Evolutionary conservation across 2,329 filamentous ascomycete species (phyloP).

Genomic region (Hypoxylon sp.): DNA sequence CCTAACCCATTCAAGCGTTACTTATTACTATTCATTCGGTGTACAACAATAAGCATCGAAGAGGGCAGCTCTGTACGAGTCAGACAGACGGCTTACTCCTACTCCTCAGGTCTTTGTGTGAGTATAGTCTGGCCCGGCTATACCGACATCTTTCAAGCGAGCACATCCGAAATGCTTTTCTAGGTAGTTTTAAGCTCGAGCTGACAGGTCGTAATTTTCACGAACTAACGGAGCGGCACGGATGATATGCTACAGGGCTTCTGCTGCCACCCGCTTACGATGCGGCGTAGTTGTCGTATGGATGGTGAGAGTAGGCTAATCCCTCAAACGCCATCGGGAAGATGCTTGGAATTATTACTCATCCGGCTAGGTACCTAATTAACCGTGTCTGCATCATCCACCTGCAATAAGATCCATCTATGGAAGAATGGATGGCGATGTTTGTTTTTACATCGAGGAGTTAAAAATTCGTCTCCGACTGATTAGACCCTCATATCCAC

Average conservation of each 20-base stretch:
- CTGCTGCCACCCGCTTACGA: constrained; percentile 41
- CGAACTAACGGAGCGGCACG: constrained; percentile 34
- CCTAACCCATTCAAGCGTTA: constrained; percentile 33
- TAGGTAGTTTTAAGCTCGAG: constrained; percentile 19
- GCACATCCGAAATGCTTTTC: constrained; percentile 14
- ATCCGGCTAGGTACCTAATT: constrained; percentile 10
- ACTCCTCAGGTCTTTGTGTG: constrained; percentile 6
- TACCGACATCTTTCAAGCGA: constrained; percentile 19
- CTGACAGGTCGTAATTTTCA: constrained; percentile 32
- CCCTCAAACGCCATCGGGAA: constrained; percentile 35
- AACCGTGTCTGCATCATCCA: constrained; percentile 20
- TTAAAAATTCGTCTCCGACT: constrained; percentile 8
- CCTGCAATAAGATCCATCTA: constrained; percentile 3
- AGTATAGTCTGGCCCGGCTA: constrained; percentile 17
- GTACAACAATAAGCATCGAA: constrained; percentile 3
- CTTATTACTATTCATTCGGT: constrained; percentile 8
- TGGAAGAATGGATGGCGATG: constrained; percentile 21
- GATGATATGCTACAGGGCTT: constrained; percentile 27
- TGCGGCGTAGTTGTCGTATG: constrained; percentile 38
- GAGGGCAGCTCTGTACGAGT: constrained; percentile 17
- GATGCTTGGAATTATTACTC: constrained; percentile 27
- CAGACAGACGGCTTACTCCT: constrained; percentile 18
- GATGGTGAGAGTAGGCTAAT: constrained; percentile 21
- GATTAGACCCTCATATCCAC: constrained; percentile 6
- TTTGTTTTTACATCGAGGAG: constrained; percentile 8